phyloP scores from a whole-genome alignment of 148 eudicot species.

The Vaccinium macrocarpon region DNA sequence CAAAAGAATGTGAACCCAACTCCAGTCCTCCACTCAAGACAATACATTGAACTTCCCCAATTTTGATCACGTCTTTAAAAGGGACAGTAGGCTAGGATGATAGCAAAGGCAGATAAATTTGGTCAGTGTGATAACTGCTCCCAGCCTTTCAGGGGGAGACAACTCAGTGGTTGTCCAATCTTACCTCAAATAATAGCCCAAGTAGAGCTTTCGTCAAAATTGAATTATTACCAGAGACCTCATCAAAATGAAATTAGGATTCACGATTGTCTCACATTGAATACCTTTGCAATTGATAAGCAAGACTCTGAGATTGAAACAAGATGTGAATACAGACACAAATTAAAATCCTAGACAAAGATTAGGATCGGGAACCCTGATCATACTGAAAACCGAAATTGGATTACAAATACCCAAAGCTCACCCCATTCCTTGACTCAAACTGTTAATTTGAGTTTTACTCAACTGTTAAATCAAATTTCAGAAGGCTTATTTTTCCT shows the following conservation, averaged over 20 bases:
- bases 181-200: background rate
- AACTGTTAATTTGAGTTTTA: no score
- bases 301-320: background rate
- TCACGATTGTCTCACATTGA: background rate
- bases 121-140: background rate
- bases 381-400: background rate
- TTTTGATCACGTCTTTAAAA: background rate
- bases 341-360: background rate
- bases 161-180: background rate
- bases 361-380: background rate
- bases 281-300: background rate
- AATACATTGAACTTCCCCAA: background rate
- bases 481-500: no score
- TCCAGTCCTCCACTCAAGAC: background rate
- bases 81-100: background rate
- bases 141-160: background rate
- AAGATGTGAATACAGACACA: background rate
- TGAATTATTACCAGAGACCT: background rate
- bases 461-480: no score
- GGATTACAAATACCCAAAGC: no score
- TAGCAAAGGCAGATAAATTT: constrained; percentile 1
- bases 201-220: background rate
- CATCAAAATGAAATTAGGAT: background rate
- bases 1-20: background rate
- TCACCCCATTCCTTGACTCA: no score